Percentiles rank a stretch among this genome's conserved stretches.
These are phyloP conservation scores for Cordyceps fumosorosea DNA, from an alignment of 2,329 filamentous ascomycete genomes.

Conservation along the genomic window DNA sequence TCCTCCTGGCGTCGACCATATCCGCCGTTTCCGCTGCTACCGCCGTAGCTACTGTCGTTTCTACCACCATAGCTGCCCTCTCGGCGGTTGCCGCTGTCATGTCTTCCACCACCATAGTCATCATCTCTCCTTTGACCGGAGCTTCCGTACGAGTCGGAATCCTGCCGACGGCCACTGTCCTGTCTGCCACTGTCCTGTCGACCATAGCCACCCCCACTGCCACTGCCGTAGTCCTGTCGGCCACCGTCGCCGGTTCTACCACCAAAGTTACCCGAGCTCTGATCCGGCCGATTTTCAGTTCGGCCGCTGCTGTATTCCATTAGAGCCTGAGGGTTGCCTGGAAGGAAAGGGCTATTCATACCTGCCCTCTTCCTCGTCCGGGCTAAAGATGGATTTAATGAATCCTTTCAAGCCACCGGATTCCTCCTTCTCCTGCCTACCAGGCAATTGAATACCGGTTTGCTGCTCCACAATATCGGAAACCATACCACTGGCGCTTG, in stretches of 20 bases:
- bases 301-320: constrained; percentile 3
- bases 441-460: constrained; percentile 36
- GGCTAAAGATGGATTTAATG: constrained; percentile 60
- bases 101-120: constrained; percentile 32
- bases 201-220: constrained; percentile 10
- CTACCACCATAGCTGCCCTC: constrained; percentile 11
- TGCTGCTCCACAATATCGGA: constrained; percentile 40
- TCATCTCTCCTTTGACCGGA: constrained; percentile 14
- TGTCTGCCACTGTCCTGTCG: constrained; percentile 1
- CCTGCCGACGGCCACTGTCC: constrained; percentile 4
- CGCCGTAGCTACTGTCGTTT: constrained; percentile 1
- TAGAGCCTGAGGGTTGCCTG: neutral
- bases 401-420: constrained; percentile 63
- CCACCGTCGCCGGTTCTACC: neutral
- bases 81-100: constrained; percentile 17
- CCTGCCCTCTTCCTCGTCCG: constrained; percentile 53
- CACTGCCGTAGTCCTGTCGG: constrained; percentile 5
- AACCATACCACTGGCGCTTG: constrained; percentile 49
- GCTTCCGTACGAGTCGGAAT: neutral
- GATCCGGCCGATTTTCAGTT: neutral
- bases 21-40: constrained; percentile 10
- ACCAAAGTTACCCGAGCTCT: constrained; percentile 5
- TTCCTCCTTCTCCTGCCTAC: constrained; percentile 39
- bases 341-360: constrained; percentile 36
- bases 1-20: constrained; percentile 14